Evolutionary conservation across 345 rosid genomes (phyloP).

Genomic region (Pistacia vera): DNA sequence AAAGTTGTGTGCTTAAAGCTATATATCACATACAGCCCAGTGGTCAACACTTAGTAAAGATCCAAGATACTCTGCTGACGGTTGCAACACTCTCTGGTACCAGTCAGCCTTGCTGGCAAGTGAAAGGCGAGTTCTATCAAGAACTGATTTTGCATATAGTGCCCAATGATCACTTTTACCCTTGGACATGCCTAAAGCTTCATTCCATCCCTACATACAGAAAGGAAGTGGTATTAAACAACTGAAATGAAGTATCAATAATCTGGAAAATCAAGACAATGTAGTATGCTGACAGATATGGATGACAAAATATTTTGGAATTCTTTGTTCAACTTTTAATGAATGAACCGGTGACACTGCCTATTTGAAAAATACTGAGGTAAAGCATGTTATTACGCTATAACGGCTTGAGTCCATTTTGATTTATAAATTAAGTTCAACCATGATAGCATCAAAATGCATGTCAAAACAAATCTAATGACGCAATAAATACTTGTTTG

Average conservation of each 20-base stretch:
- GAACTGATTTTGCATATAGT: slow-evolving; percentile 87
- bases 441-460: neutral
- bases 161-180: slow-evolving; percentile 75
- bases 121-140: slow-evolving; percentile 93
- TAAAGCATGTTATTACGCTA: neutral
- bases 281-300: neutral
- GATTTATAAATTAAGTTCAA: slow-evolving; percentile 2
- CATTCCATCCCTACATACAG: slow-evolving; percentile 78
- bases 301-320: neutral
- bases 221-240: slow-evolving; percentile 13
- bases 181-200: slow-evolving; percentile 65
- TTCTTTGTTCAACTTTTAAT: neutral
- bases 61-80: slow-evolving; percentile 96
- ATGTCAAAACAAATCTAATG: neutral
- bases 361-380: neutral
- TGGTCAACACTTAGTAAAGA: slow-evolving; percentile 79
- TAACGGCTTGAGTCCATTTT: slow-evolving; percentile 4
- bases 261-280: slow-evolving; percentile 3
- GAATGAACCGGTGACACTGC: neutral
- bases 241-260: slow-evolving; percentile 1
- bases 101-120: slow-evolving; percentile 88
- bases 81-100: slow-evolving; percentile 84
- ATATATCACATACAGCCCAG: slow-evolving; percentile 74
- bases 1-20: slow-evolving; percentile 4
- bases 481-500: neutral